These are phyloP conservation scores for Penicillium arizonense DNA, from an alignment of 495 filamentous ascomycete species.

Conservation along the genomic window DNA sequence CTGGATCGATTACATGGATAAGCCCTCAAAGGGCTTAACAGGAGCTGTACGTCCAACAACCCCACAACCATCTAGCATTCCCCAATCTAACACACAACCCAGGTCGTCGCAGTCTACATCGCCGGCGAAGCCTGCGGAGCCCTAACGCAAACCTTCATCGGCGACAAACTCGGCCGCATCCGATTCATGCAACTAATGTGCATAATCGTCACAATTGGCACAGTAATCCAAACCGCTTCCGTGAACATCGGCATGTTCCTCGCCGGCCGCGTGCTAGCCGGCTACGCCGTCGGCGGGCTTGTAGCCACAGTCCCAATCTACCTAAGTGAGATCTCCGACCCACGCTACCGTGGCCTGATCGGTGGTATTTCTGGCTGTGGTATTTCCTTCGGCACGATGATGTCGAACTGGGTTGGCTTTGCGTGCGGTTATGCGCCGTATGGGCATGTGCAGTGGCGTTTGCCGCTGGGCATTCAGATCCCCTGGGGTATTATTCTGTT, in stretches of 20 bases:
- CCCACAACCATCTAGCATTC: neutral
- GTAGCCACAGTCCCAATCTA: conserved; percentile 59
- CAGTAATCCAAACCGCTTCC: conserved; percentile 54
- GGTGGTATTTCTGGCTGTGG: conserved; percentile 59
- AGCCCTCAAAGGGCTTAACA: conserved; percentile 53
- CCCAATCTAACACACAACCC: neutral
- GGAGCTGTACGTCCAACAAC: conserved; percentile 46
- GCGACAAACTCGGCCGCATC: conserved; percentile 55
- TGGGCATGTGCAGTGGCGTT: conserved; percentile 54
- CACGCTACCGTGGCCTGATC: conserved; percentile 52
- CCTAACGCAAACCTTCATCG: conserved; percentile 51
- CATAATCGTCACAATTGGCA: conserved; percentile 56
- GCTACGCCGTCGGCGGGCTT: conserved; percentile 54
- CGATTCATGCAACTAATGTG: conserved; percentile 60
- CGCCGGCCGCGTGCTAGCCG: conserved; percentile 54
- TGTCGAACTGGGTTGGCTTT: conserved; percentile 58
- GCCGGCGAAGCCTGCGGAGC: conserved; percentile 57
- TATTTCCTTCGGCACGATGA: conserved; percentile 58
- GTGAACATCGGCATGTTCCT: conserved; percentile 62
- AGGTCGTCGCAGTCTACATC: conserved; percentile 60
- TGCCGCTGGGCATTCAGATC: conserved; percentile 57
- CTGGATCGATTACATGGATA: conserved; percentile 58
- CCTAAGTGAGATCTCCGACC: conserved; percentile 56
- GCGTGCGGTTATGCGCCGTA: conserved; percentile 56
- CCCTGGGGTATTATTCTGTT: conserved; percentile 61